These are phyloP conservation scores for Wallacemonas sp. DNA, from an alignment of 208 protist species.

Conservation along the genomic window DNA sequence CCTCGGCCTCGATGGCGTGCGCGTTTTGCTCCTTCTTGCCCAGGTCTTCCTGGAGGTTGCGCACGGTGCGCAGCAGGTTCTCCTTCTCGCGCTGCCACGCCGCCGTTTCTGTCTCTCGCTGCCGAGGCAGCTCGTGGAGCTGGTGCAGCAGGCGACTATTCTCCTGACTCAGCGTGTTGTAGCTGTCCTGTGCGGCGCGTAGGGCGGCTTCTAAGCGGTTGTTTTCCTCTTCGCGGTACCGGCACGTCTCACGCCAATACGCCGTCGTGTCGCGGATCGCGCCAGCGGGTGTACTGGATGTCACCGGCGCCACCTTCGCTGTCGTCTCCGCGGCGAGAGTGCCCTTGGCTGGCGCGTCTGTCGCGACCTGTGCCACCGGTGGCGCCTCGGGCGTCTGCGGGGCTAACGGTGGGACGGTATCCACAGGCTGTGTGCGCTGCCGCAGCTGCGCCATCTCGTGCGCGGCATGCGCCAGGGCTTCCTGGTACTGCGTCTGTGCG, in stretches of 20 bases:
- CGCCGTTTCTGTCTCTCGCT: constrained; percentile 5
- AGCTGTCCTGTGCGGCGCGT: constrained; percentile 25
- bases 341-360: not conserved
- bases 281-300: not conserved
- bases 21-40: constrained; percentile 52
- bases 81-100: constrained; percentile 41
- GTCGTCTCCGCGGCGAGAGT: not conserved
- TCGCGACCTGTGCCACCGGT: not conserved
- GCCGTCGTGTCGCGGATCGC: not conserved
- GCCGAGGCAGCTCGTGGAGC: constrained; percentile 19
- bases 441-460: constrained; percentile 24
- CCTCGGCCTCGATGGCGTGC: constrained; percentile 62
- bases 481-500: constrained; percentile 14
- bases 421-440: constrained; percentile 13
- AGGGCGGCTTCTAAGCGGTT: constrained; percentile 34
- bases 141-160: constrained; percentile 55
- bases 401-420: not conserved
- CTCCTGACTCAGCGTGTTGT: constrained; percentile 39
- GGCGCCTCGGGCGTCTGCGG: not conserved
- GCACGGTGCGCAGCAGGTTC: constrained; percentile 71
- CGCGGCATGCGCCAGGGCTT: constrained; percentile 36
- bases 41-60: constrained; percentile 63
- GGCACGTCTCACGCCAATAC: constrained; percentile 33
- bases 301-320: too few species aligned
- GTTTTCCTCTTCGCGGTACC: constrained; percentile 19